Evolutionary conservation across 139 green algal species (phyloP).

Genomic region (Chlamydomonas asymmetrica): DNA sequence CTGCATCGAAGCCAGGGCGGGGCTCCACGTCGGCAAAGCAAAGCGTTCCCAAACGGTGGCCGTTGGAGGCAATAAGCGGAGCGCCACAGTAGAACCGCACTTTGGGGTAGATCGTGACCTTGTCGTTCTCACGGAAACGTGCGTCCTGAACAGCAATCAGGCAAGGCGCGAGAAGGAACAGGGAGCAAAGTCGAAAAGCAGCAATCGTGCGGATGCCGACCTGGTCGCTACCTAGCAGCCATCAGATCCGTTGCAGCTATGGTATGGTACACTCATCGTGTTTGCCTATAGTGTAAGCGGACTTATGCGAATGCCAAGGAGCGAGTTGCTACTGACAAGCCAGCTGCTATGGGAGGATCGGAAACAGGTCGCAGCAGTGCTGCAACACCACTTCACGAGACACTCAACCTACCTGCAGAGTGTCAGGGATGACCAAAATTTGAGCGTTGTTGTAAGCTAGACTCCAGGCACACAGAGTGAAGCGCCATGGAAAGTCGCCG

Average conservation of each 20-base stretch:
- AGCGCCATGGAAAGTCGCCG: slow-evolving; percentile 52
- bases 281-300: neutral
- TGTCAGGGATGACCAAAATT: slow-evolving; percentile 55
- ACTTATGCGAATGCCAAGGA: neutral
- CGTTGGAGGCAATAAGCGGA: slow-evolving; percentile 56
- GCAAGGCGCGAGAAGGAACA: neutral
- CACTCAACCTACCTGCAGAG: slow-evolving; percentile 31
- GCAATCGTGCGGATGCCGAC: neutral
- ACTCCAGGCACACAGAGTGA: slow-evolving; percentile 73
- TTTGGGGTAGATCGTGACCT: slow-evolving; percentile 31
- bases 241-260: neutral
- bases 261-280: neutral
- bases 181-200: neutral
- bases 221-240: neutral
- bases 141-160: neutral
- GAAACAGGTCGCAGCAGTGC: slow-evolving; percentile 16
- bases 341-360: neutral
- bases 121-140: slow-evolving; percentile 25
- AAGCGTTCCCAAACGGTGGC: slow-evolving; percentile 58
- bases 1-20: slow-evolving; percentile 27
- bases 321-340: neutral
- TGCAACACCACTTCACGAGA: neutral
- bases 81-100: slow-evolving; percentile 58
- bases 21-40: slow-evolving; percentile 50
- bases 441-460: slow-evolving; percentile 50